Evolutionary conservation across 2,329 filamentous ascomycete genomes (phyloP), one percentile per base, ranked within the genome.

Genomic region (Penicillium sp.): DNA sequence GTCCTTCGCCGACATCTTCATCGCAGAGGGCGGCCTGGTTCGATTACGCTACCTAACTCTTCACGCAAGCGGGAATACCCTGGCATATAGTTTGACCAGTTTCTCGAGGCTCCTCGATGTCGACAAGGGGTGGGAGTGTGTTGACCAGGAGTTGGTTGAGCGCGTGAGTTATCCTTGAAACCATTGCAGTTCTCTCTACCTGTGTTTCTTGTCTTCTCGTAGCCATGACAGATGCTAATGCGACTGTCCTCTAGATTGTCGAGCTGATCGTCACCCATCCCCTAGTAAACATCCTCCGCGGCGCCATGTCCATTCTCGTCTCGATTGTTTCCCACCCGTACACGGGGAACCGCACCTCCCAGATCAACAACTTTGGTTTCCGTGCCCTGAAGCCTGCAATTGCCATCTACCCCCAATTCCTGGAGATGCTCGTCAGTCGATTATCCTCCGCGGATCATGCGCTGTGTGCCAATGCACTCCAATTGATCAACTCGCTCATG

Each of bases 261-360:
- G 89, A 97, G 73, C 82, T 99, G 50, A 91, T 97, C 60, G 93
- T 97, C 66, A 93, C 87, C 32, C 94, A 97, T 72, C 94, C 93
- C 24, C 83, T 99, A 59, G 94, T 99, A 75, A 99, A 99, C 73
- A 97, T 97, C 70, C 85, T 99, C 58, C 86, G 94, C 61, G 94
- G 94, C 67, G 93, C 93, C 69, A 96, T 99, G 89, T 93, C 92
- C 45, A 95, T 99, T 59, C 83, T 99, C 54, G 93, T 96, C 45
- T 91, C 92, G 13, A 88, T 97, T 55, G 93, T 99, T 50, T 89
- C 91, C 60, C 89, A 95, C 74, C 91, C 92, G 29, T 86, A 90
- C 69, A 74, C 76, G 53, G 84, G 82, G 11, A 76, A 79, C 40
- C 73, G 76, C 65, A 67, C 72, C 49, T 68, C 80, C 7, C 75